Conservation (phyloP, 2,329 filamentous ascomycete species). For the Metarhizium brunneum region DNA sequence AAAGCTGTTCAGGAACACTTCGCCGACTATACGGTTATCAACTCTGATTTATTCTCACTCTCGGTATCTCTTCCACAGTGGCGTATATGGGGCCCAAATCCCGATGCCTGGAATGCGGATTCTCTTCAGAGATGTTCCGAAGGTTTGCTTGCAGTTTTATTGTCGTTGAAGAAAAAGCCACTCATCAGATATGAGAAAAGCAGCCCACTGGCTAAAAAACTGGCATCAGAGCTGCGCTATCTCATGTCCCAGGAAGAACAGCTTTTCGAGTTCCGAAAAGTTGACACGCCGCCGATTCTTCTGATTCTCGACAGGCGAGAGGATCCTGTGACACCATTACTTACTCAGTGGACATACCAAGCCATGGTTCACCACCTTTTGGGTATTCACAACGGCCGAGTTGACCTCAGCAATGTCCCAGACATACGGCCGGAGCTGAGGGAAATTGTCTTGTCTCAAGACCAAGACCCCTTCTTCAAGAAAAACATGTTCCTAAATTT, state of each 20-base stretch:
- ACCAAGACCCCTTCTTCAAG: slow-evolving; percentile 97
- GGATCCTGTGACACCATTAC: slow-evolving; percentile 85
- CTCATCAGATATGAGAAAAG: slow-evolving; percentile 89
- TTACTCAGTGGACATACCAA: slow-evolving; percentile 98
- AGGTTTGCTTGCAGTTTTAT: slow-evolving; percentile 71
- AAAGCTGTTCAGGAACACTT: slow-evolving; percentile 93
- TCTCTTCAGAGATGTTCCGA: slow-evolving; percentile 80
- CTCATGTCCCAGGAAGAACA: slow-evolving; percentile 93
- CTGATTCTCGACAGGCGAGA: slow-evolving; percentile 85
- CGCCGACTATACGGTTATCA: slow-evolving; percentile 90
- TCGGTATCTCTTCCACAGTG: slow-evolving; percentile 63
- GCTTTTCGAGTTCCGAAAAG: slow-evolving; percentile 89
- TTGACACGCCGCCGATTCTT: slow-evolving; percentile 88
- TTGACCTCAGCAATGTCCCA: slow-evolving; percentile 75
- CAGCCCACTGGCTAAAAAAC: slow-evolving; percentile 81
- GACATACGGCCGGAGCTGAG: slow-evolving; percentile 80
- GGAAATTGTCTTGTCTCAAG: slow-evolving; percentile 90
- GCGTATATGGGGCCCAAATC: slow-evolving; percentile 69
- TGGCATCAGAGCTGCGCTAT: slow-evolving; percentile 87
- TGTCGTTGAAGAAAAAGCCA: slow-evolving; percentile 94
- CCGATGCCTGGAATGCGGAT: slow-evolving; percentile 87
- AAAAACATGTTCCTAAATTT: slow-evolving; percentile 99
- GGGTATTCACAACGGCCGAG: slow-evolving; percentile 89
- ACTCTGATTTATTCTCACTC: slow-evolving; percentile 84
- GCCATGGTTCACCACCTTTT: slow-evolving; percentile 98